Conservation (phyloP, 192 early-diverging fungal genomes). For the Coemansia sp. region DNA sequence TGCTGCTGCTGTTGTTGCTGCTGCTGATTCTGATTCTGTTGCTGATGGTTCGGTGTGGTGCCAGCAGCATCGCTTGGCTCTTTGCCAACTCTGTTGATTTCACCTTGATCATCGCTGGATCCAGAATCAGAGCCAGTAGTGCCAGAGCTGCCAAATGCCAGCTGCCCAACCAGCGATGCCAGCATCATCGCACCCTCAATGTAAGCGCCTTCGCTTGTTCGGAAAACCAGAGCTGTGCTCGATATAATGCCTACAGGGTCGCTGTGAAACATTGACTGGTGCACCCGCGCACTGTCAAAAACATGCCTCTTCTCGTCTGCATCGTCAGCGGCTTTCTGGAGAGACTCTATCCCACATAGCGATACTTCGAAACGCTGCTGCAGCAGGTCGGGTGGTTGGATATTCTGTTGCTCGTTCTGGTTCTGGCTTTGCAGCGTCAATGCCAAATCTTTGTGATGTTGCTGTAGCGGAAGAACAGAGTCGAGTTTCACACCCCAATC, state of each 20-base stretch:
- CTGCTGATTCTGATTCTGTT: neutral
- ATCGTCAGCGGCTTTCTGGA: constrained; percentile 16
- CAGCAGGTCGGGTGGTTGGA: neutral
- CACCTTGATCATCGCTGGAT: neutral
- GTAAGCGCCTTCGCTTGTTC: constrained; percentile 15
- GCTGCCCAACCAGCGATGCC: constrained; percentile 38
- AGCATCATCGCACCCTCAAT: constrained; percentile 38
- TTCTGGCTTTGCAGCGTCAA: neutral
- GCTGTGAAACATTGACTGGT: constrained; percentile 12
- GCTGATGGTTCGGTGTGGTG: neutral
- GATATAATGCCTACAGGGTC: constrained; percentile 27
- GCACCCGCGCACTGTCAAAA: constrained; percentile 19
- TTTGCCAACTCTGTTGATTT: too few species aligned
- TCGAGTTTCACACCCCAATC: constrained; percentile 49
- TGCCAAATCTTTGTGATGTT: neutral
- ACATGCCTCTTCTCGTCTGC: constrained; percentile 6
- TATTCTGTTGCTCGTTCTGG: too few species aligned
- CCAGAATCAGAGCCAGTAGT: neutral
- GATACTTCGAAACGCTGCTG: constrained; percentile 21
- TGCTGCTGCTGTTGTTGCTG: neutral
- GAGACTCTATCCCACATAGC: constrained; percentile 35
- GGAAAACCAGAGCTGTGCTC: constrained; percentile 32
- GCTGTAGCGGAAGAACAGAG: neutral
- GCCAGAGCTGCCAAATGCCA: constrained; percentile 33
- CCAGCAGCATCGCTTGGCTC: neutral